A percentile compares a stretch with the other conserved stretches of the same genome.
These are phyloP conservation scores for Neodidymelliopsis sp. DNA, from an alignment of 2,329 filamentous ascomycete species.

Conservation along the genomic window DNA sequence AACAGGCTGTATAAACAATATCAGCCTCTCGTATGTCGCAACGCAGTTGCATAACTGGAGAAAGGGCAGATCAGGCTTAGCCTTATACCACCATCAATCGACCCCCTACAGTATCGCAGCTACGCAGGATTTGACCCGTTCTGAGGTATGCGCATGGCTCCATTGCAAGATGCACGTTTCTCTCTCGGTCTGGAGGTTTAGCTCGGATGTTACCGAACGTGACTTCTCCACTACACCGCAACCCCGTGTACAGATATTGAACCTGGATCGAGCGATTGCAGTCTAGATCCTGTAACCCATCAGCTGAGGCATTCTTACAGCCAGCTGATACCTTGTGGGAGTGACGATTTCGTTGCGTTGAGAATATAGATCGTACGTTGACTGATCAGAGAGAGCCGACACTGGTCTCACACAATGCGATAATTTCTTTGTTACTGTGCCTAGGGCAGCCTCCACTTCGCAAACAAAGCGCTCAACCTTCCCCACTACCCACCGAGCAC, in stretches of 20 bases:
- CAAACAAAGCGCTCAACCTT: too few species aligned
- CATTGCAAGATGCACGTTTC: background rate
- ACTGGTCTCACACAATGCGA: too few species aligned
- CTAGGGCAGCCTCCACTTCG: too few species aligned
- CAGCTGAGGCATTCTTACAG: too few species aligned
- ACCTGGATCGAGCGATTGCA: background rate
- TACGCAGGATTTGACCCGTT: background rate
- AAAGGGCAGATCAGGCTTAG: background rate
- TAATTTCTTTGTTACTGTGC: too few species aligned
- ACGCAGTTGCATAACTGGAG: background rate
- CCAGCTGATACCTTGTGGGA: too few species aligned
- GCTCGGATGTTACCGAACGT: background rate
- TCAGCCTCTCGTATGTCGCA: background rate
- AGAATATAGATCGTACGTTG: background rate
- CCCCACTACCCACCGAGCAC: too few species aligned
- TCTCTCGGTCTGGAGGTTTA: background rate
- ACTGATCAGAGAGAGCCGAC: too few species aligned
- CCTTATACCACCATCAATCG: background rate
- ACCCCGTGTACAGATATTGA: background rate
- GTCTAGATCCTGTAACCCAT: background rate
- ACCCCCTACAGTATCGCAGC: background rate
- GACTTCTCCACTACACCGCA: background rate
- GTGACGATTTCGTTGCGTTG: too few species aligned
- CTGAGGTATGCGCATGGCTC: slow-evolving; percentile 2
- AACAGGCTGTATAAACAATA: background rate